Conservation (phyloP, 179 eudicot species). For the Sideroxylon spinosum region DNA sequence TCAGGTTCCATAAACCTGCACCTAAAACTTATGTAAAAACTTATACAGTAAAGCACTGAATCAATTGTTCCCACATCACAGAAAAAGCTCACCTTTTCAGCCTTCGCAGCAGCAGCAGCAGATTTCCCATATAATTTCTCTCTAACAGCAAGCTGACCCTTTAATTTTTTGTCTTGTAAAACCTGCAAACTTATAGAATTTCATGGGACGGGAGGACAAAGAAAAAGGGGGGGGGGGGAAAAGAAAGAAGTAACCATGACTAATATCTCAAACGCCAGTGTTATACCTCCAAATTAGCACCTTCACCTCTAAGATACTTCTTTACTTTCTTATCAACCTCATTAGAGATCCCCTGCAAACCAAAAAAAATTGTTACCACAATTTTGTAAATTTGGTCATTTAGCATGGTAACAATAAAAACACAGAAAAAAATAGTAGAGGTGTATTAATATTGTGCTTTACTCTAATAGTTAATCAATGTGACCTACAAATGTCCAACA, state of each 20-base stretch:
- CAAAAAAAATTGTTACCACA: neutral
- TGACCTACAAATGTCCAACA: neutral
- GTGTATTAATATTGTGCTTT: neutral
- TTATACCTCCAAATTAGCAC: slow-evolving; percentile 63
- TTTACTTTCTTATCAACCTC: slow-evolving; percentile 45
- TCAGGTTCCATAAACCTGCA: neutral
- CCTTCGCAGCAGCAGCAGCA: slow-evolving; percentile 69
- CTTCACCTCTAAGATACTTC: slow-evolving; percentile 85
- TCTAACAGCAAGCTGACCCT: slow-evolving; percentile 71
- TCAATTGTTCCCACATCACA: neutral
- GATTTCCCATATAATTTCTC: slow-evolving; percentile 67
- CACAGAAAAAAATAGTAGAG: neutral
- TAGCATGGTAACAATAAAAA: neutral
- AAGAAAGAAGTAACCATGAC: slow-evolving; percentile 3
- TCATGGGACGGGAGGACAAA: neutral
- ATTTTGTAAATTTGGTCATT: neutral
- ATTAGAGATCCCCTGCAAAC: slow-evolving; percentile 45
- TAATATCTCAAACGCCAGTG: slow-evolving; percentile 7
- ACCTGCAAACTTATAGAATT: slow-evolving; percentile 32
- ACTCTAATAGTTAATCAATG: neutral
- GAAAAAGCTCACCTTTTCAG: slow-evolving; percentile 61
- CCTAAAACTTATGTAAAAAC: neutral
- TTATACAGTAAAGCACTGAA: neutral
- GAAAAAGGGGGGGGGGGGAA: too few species aligned
- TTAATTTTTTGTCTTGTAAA: slow-evolving; percentile 77